Evolutionary conservation across 2,329 filamentous ascomycete species (phyloP).

Genomic region (Penicillium sp.): DNA sequence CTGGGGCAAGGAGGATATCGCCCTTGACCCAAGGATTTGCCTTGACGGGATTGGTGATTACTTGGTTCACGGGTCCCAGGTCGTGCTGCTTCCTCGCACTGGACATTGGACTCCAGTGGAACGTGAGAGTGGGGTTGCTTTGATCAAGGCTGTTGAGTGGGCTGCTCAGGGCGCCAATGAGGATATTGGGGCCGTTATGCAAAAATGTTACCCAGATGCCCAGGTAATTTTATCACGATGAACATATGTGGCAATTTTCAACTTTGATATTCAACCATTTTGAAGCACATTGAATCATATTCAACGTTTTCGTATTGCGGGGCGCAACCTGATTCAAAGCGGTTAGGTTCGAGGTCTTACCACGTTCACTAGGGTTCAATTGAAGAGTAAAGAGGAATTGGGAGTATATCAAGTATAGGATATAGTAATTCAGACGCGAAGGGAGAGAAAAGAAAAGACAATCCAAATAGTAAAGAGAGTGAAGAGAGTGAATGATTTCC

Average conservation of each 20-base stretch:
- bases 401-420: no score
- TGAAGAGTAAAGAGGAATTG: neutral
- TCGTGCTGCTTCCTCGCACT: conserved; percentile 49
- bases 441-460: neutral
- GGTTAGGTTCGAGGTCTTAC: neutral
- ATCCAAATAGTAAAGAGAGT: no score
- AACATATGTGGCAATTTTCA: neutral
- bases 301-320: neutral
- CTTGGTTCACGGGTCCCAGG: conserved; percentile 50
- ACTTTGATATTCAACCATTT: neutral
- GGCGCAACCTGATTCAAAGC: neutral
- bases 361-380: neutral
- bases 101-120: conserved; percentile 58
- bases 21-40: conserved; percentile 50
- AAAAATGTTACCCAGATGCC: conserved; percentile 35
- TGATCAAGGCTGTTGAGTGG: conserved; percentile 46
- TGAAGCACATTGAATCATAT: no score
- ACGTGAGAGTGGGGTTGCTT: conserved; percentile 41
- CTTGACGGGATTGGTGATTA: conserved; percentile 56
- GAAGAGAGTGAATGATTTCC: no score
- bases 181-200: conserved; percentile 33
- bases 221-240: conserved; percentile 35
- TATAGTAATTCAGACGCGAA: neutral
- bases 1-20: conserved; percentile 54
- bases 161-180: conserved; percentile 38